Conservation (phyloP, 2,329 filamentous ascomycete species). For the Aspergillus proliferans region DNA sequence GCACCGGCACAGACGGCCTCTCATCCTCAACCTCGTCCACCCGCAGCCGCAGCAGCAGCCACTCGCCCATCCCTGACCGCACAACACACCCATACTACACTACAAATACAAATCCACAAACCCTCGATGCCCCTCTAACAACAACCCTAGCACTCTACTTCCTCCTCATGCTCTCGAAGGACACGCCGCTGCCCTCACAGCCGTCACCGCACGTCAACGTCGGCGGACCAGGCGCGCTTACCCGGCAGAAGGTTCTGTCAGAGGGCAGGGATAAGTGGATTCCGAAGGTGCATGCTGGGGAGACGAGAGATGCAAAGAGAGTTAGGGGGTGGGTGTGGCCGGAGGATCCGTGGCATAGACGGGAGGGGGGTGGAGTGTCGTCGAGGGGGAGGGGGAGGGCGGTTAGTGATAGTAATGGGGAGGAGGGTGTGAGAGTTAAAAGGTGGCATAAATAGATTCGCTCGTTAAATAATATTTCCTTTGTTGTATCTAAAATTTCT, state of each 20-base stretch:
- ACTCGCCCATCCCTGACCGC: background rate
- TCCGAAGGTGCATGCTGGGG: slow-evolving; percentile 53
- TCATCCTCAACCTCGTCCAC: slow-evolving; percentile 17
- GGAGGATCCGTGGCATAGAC: slow-evolving; percentile 53
- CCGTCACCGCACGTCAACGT: slow-evolving; percentile 55
- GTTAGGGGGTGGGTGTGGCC: slow-evolving; percentile 58
- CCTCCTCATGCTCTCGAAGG: slow-evolving; percentile 59
- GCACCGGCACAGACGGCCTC: slow-evolving; percentile 13
- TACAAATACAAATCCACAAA: background rate
- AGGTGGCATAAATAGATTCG: slow-evolving; percentile 31
- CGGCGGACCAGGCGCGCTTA: slow-evolving; percentile 52
- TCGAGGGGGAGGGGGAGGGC: background rate
- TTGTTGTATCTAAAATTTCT: background rate
- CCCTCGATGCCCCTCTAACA: slow-evolving; percentile 42
- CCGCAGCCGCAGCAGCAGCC: slow-evolving; percentile 7
- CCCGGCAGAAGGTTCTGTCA: slow-evolving; percentile 47
- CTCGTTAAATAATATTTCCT: background rate
- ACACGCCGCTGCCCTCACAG: slow-evolving; percentile 53
- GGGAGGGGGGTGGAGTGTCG: slow-evolving; percentile 42
- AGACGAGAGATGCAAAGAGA: slow-evolving; percentile 56
- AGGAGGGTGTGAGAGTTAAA: slow-evolving; percentile 20
- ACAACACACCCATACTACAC: background rate
- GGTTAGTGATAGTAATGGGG: slow-evolving; percentile 1
- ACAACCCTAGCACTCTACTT: slow-evolving; percentile 58
- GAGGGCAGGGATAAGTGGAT: slow-evolving; percentile 57